These are phyloP conservation scores for Rutstroemia sydowiana DNA, from an alignment of 2,329 filamentous ascomycete species.

Conservation along the genomic window DNA sequence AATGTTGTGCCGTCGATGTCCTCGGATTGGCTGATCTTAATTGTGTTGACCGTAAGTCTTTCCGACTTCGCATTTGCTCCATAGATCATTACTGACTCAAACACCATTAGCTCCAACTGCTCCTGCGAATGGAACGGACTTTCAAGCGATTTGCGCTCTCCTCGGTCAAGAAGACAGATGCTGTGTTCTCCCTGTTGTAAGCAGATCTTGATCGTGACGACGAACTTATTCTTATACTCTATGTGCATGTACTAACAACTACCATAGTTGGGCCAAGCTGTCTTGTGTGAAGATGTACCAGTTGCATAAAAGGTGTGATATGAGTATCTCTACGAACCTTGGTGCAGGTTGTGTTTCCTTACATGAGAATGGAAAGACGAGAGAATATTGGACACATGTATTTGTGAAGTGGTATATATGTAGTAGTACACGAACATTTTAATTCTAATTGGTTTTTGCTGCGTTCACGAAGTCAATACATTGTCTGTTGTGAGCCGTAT, in stretches of 20 bases:
- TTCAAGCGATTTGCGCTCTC: constrained; percentile 21
- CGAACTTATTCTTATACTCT: background rate
- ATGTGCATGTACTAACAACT: background rate
- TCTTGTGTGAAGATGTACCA: background rate
- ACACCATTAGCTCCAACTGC: constrained; percentile 30
- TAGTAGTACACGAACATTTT: no score
- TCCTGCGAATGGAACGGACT: constrained; percentile 36
- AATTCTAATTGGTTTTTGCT: no score
- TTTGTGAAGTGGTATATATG: no score
- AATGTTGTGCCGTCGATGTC: constrained; percentile 57
- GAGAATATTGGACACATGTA: no score
- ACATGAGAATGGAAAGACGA: no score
- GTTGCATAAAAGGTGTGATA: background rate
- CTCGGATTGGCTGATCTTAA: constrained; percentile 50
- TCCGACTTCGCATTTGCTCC: background rate
- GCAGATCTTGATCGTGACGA: background rate
- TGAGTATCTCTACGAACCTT: background rate
- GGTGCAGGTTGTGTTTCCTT: no score
- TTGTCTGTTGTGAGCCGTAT: no score
- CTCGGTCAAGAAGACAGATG: constrained; percentile 39
- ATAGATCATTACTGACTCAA: background rate
- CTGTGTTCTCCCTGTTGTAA: constrained; percentile 44
- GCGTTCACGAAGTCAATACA: no score
- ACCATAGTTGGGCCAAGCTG: background rate
- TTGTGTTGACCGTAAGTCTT: constrained; percentile 44